Evolutionary conservation across 1,284 basidiomycete species (phyloP).

Genomic region (Moniliophthora roreri): DNA sequence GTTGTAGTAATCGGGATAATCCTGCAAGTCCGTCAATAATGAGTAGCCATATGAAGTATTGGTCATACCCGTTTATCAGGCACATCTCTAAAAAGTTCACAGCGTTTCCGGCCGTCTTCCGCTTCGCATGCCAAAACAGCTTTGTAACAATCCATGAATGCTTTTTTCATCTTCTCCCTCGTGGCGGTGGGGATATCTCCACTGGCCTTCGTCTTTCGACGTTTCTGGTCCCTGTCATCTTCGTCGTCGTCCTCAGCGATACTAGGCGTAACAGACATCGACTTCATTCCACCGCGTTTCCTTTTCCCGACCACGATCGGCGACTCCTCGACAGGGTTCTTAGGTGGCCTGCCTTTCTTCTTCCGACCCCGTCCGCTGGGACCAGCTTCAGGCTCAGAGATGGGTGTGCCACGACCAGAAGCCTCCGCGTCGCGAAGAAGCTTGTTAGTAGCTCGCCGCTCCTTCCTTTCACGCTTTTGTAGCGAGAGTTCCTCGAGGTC

Average conservation of each 20-base stretch:
- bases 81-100: conserved; percentile 80
- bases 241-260: conserved; percentile 70
- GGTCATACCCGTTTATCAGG: conserved; percentile 69
- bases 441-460: conserved; percentile 54
- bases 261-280: conserved; percentile 76
- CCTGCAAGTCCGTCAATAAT: conserved; percentile 35
- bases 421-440: conserved; percentile 51
- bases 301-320: conserved; percentile 40
- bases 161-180: conserved; percentile 81
- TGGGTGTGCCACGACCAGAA: conserved; percentile 59
- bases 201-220: conserved; percentile 69
- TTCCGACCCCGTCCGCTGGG: conserved; percentile 51
- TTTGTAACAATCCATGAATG: conserved; percentile 79
- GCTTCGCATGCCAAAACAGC: conserved; percentile 80
- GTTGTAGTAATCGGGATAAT: conserved; percentile 92
- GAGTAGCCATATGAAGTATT: conserved; percentile 1
- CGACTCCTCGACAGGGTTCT: conserved; percentile 46
- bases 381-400: conserved; percentile 58
- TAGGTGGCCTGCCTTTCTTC: conserved; percentile 58
- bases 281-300: conserved; percentile 74
- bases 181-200: conserved; percentile 48
- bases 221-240: conserved; percentile 75
- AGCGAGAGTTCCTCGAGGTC: conserved; percentile 80
- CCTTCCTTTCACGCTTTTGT: conserved; percentile 59
- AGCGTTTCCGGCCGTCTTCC: conserved; percentile 73